Percentiles rank a stretch among this genome's conserved stretches.
Evolutionary conservation across 768 basidiomycete species (phyloP).

Genomic region (Trametes cubensis): DNA sequence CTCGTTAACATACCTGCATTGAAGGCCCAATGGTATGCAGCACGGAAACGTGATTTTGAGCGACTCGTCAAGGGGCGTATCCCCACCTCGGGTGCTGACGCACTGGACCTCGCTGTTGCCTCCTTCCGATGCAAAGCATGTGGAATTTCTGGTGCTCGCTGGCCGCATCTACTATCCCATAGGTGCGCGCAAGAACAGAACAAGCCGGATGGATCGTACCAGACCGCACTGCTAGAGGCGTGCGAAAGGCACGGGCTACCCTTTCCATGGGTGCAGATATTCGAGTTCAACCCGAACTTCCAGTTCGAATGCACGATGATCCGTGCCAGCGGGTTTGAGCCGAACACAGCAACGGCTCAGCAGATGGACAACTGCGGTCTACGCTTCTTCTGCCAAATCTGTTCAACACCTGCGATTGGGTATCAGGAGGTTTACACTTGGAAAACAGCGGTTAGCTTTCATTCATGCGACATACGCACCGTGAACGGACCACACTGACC

Average conservation of each 20-base stretch:
- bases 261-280: not conserved
- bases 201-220: too few species aligned
- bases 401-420: not conserved
- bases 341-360: conserved; percentile 3
- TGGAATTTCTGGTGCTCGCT: too few species aligned
- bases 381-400: not conserved
- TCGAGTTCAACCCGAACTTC: not conserved
- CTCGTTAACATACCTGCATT: not conserved
- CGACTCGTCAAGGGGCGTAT: too few species aligned
- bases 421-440: not conserved
- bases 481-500: not conserved
- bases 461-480: too few species aligned
- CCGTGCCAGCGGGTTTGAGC: conserved; percentile 7
- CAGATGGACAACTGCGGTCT: conserved; percentile 10
- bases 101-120: not conserved
- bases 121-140: not conserved
- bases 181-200: too few species aligned
- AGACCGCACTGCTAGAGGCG: too few species aligned
- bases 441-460: conserved; percentile 1
- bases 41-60: not conserved
- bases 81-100: not conserved
- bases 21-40: not conserved
- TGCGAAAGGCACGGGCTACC: not conserved
- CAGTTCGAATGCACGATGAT: not conserved
- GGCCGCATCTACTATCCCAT: too few species aligned